phyloP scores from a whole-genome alignment of 208 protist genomes.

The Trypanosoma conorhini region DNA sequence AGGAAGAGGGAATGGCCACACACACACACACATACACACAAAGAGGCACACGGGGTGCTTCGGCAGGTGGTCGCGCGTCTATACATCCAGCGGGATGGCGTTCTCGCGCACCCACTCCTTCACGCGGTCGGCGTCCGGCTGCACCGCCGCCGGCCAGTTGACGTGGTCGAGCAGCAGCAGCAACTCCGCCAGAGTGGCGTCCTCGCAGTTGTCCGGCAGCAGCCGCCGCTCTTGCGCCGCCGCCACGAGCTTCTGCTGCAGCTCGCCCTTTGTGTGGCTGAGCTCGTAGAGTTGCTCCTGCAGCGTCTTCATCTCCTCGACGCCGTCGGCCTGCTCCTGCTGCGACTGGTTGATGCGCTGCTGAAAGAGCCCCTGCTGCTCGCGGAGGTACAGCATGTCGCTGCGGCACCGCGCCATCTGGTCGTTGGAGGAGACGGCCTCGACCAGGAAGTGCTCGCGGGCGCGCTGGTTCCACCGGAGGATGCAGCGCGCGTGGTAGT shows the following conservation, averaged over 20 bases:
- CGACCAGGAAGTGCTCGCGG: slow-evolving; percentile 64
- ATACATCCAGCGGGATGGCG: slow-evolving; percentile 33
- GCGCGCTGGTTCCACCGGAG: slow-evolving; percentile 47
- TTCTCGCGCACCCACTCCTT: slow-evolving; percentile 44
- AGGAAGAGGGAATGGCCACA: too few species aligned
- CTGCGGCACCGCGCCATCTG: slow-evolving; percentile 36
- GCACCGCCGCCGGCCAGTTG: slow-evolving; percentile 38
- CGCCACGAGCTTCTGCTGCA: slow-evolving; percentile 52
- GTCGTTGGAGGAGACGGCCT: slow-evolving; percentile 53
- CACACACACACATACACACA: too few species aligned
- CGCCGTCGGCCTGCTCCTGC: slow-evolving; percentile 21
- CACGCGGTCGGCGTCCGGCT: slow-evolving; percentile 46
- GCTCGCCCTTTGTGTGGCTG: slow-evolving; percentile 24
- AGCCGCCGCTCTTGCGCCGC: slow-evolving; percentile 25
- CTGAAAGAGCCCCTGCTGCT: slow-evolving; percentile 49
- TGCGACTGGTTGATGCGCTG: slow-evolving; percentile 25
- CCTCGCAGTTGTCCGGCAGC: slow-evolving; percentile 11
- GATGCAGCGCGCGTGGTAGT: slow-evolving; percentile 66
- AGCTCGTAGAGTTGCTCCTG: slow-evolving; percentile 34
- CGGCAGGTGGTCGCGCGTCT: not conserved
- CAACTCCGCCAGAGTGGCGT: slow-evolving; percentile 46
- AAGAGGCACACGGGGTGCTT: too few species aligned
- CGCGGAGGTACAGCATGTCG: slow-evolving; percentile 59
- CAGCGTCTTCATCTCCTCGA: slow-evolving; percentile 36
- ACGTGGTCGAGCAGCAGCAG: slow-evolving; percentile 48